A percentile compares a stretch with the other conserved stretches of the same genome.
Evolutionary conservation across 108 stramenopile species (phyloP).

Genomic region (Conticribra guillardii): DNA sequence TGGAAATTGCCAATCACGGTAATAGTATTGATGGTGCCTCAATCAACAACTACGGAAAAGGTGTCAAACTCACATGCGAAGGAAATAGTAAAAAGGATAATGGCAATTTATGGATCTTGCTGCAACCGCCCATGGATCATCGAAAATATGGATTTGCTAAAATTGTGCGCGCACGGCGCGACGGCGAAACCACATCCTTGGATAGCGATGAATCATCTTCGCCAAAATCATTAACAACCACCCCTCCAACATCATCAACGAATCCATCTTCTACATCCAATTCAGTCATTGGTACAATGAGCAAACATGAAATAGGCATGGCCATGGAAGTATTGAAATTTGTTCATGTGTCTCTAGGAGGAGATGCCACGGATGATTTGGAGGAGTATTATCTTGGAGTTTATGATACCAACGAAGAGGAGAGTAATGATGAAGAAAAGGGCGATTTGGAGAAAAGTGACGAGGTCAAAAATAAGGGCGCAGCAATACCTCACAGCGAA

Average conservation of each 20-base stretch:
- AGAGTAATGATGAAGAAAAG: neutral
- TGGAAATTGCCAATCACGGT: neutral
- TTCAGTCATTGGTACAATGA: slow-evolving; percentile 10
- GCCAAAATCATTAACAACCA: too few species aligned
- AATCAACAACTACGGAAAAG: neutral
- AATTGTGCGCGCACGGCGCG: slow-evolving; percentile 20
- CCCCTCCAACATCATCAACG: too few species aligned
- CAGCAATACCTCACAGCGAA: slow-evolving; percentile 36
- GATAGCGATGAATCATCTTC: neutral
- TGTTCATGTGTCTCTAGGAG: slow-evolving; percentile 39
- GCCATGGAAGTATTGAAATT: slow-evolving; percentile 51
- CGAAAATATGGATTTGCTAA: slow-evolving; percentile 44
- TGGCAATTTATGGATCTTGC: slow-evolving; percentile 21
- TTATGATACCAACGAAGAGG: neutral
- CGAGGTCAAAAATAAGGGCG: neutral
- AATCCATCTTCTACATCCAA: too few species aligned
- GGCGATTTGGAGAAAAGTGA: neutral
- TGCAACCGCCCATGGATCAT: slow-evolving; percentile 44
- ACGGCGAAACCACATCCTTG: neutral
- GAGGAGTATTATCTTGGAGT: slow-evolving; percentile 38
- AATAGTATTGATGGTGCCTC: slow-evolving; percentile 10
- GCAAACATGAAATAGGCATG: slow-evolving; percentile 28
- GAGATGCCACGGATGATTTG: slow-evolving; percentile 41
- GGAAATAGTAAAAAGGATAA: neutral
- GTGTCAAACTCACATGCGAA: too few species aligned